Evolutionary conservation across 1,284 basidiomycete genomes (phyloP).

Genomic region (Leccinum pachyderme): DNA sequence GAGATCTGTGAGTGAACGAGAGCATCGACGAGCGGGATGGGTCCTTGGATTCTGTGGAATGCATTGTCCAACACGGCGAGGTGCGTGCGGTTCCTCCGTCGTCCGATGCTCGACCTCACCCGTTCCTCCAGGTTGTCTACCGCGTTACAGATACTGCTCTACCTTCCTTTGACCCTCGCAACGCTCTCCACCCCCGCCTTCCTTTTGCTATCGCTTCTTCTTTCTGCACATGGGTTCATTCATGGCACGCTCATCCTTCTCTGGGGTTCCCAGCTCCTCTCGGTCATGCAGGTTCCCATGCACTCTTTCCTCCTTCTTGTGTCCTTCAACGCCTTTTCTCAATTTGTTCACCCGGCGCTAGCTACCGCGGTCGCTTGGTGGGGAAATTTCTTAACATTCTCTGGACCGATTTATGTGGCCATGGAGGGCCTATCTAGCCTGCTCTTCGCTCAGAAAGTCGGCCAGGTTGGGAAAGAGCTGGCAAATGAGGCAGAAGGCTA

Average conservation of each 20-base stretch:
- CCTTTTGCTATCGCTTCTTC: constrained; percentile 75
- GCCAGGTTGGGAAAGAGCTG: constrained; percentile 69
- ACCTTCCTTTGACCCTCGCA: constrained; percentile 77
- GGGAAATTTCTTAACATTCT: constrained; percentile 68
- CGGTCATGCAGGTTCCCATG: constrained; percentile 75
- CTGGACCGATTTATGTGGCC: constrained; percentile 74
- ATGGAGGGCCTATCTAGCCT: constrained; percentile 84
- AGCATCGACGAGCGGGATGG: constrained; percentile 30
- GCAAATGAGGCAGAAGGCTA: constrained; percentile 68
- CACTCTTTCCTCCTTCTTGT: constrained; percentile 78
- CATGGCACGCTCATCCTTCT: constrained; percentile 70
- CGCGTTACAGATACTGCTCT: constrained; percentile 77
- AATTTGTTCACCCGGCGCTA: constrained; percentile 58
- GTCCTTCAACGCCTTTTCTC: constrained; percentile 76
- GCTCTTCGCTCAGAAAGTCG: constrained; percentile 76
- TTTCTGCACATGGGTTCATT: constrained; percentile 71
- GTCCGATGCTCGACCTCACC: constrained; percentile 1
- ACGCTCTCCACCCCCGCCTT: constrained; percentile 79
- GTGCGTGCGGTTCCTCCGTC: constrained; percentile 33
- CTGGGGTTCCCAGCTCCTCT: constrained; percentile 64
- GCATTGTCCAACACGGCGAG: constrained; percentile 63
- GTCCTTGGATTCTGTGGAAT: constrained; percentile 65
- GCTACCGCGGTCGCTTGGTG: constrained; percentile 61
- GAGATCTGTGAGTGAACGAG: constrained; percentile 1
- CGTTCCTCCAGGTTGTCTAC: constrained; percentile 58